Evolutionary conservation across 148 eudicot genomes (phyloP).

Genomic region (Bassia scoparia): DNA sequence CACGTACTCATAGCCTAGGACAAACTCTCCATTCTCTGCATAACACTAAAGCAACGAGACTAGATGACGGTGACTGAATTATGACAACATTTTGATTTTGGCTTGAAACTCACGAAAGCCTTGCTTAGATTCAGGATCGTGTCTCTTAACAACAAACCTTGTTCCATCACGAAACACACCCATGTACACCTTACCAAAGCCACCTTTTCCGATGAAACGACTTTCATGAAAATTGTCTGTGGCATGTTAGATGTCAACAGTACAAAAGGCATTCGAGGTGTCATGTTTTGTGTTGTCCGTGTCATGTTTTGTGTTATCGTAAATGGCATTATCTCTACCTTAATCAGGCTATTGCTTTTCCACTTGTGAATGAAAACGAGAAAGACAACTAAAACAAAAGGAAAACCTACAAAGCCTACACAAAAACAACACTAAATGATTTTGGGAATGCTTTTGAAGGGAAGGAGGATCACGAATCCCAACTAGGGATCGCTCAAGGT

Average conservation of each 20-base stretch:
- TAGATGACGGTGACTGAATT: slow-evolving; percentile 88
- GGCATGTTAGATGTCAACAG: slow-evolving; percentile 81
- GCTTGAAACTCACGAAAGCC: slow-evolving; percentile 90
- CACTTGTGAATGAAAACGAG: slow-evolving; percentile 72
- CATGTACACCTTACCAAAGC: slow-evolving; percentile 84
- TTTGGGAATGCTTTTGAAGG: slow-evolving; percentile 40
- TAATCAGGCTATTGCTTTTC: slow-evolving; percentile 69
- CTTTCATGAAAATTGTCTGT: slow-evolving; percentile 85
- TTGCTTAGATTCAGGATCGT: slow-evolving; percentile 76
- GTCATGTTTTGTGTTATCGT: too few relatives aligned
- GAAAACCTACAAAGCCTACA: slow-evolving; percentile 47
- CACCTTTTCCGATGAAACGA: slow-evolving; percentile 83
- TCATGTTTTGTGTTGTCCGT: too few relatives aligned
- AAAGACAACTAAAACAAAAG: slow-evolving; percentile 43
- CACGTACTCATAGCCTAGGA: slow-evolving; percentile 88
- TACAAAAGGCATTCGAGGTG: slow-evolving; percentile 82
- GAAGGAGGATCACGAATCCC: too few relatives aligned
- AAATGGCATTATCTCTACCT: slow-evolving; percentile 77
- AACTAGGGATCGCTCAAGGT: too few relatives aligned
- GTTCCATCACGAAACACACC: slow-evolving; percentile 75
- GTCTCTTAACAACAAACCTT: slow-evolving; percentile 75
- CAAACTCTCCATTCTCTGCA: slow-evolving; percentile 87
- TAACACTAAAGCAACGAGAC: slow-evolving; percentile 86
- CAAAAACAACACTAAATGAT: slow-evolving; percentile 67
- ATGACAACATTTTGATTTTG: slow-evolving; percentile 89